Evolutionary conservation across 768 basidiomycete species (phyloP), one percentile per base, ranked within the genome.

Genomic region (Podaxis sp.): DNA sequence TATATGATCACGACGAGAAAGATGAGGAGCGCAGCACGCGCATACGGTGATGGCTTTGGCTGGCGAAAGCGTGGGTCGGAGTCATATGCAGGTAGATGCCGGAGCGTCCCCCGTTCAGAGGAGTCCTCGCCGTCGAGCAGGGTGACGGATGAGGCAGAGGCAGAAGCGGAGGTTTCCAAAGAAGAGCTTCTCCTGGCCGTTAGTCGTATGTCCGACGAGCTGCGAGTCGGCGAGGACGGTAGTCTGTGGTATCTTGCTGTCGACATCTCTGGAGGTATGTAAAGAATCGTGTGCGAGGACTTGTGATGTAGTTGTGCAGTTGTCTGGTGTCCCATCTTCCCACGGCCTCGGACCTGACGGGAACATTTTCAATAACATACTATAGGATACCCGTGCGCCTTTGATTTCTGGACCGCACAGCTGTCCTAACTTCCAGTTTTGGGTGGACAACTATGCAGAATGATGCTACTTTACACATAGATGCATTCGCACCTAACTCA

Each of bases 391-490:
- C 7, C 57, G 54, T 14, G 55, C 64, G 1, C 66, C 65, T 35
- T 63, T 70, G 9, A 78, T 77, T n/a, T 78, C 77, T 48, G 79
- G 78, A 32, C 77, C 76, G 62, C 52, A 50, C 66, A 71, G 2
- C 54, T 73, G 42, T 76, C 77, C 0, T 50, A 77, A 35, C 52
- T 79, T 53, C 61, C 5, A 59, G 63, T 21, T 61, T 68, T 25
- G 72, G 70, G 21, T 78, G 76, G 75, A 62, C n/a, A n/a, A n/a
- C 67, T 80, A 77, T 52, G 62, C 73, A 7, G 64, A 71, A 42
- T 80, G 79, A 78, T 67, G 66, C 36, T 27, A 62, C 64, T 10
- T 18, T 66, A n/a, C 47, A 62, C 23, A 38, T 59, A 13, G 61
- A 48, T 36, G 50, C 51, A 1, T 38, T 61, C 11, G 65, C 32